Evolutionary conservation across 2,329 filamentous ascomycete genomes (phyloP).

Genomic region (Teratosphaeria destructans): DNA sequence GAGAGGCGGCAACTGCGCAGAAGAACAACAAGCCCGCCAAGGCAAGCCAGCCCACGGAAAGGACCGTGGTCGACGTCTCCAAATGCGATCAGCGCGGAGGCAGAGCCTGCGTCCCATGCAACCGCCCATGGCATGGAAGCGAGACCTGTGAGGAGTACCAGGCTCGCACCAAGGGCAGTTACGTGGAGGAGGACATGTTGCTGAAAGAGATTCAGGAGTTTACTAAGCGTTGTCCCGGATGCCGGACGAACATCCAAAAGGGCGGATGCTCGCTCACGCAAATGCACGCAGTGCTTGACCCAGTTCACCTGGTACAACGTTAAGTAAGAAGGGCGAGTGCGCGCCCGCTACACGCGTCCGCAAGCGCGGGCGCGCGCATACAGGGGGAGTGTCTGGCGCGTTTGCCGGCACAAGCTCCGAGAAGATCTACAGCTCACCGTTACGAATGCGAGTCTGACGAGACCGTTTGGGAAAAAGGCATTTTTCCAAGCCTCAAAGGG

Average conservation of each 20-base stretch:
- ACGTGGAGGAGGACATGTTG: conserved; percentile 22
- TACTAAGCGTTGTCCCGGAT: conserved; percentile 22
- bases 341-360: conserved; percentile 2
- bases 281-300: conserved; percentile 15
- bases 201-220: conserved; percentile 10
- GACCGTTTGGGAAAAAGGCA: no score
- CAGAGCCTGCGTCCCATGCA: conserved; percentile 21
- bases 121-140: conserved; percentile 21
- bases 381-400: no score
- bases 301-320: conserved; percentile 22
- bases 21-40: background rate
- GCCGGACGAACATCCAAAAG: conserved; percentile 21
- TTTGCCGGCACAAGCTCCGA: no score
- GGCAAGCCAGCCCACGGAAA: background rate
- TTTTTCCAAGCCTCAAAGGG: no score
- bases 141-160: conserved; percentile 27
- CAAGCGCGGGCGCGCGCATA: background rate
- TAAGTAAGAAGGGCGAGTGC: background rate
- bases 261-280: conserved; percentile 23
- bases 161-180: conserved; percentile 10
- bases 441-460: no score
- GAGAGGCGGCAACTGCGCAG: no score
- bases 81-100: conserved; percentile 18
- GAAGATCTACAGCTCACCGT: no score
- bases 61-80: conserved; percentile 16